These are phyloP conservation scores for Monosporascus ibericus DNA, from an alignment of 2,329 filamentous ascomycete genomes.

Conservation along the genomic window DNA sequence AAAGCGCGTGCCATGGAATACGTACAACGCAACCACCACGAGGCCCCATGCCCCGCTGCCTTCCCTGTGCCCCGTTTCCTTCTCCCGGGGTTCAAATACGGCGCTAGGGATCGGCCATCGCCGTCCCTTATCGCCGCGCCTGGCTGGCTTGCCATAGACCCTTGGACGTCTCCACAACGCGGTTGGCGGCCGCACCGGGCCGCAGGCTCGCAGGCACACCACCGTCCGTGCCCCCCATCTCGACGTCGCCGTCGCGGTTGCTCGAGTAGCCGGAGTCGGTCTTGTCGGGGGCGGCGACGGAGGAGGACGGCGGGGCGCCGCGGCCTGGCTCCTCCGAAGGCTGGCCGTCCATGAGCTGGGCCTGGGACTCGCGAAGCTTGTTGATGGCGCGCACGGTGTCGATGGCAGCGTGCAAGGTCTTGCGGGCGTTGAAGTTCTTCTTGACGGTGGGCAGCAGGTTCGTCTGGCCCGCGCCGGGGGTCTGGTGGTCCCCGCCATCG, in stretches of 20 bases:
- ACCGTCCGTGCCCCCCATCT: slow-evolving; percentile 38
- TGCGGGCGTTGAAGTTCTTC: slow-evolving; percentile 68
- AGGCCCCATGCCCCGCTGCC: too few species aligned
- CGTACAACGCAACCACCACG: too few species aligned
- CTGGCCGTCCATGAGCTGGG: slow-evolving; percentile 55
- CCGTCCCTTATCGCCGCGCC: slow-evolving; percentile 16
- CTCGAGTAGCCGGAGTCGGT: slow-evolving; percentile 45
- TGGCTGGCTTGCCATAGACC: slow-evolving; percentile 50
- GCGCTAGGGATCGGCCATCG: too few species aligned
- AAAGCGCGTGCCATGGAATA: too few species aligned
- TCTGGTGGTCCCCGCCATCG: slow-evolving; percentile 41
- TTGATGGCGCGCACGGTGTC: slow-evolving; percentile 67
- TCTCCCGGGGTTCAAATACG: too few species aligned
- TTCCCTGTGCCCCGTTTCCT: too few species aligned
- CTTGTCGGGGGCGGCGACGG: slow-evolving; percentile 32
- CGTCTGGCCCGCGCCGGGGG: slow-evolving; percentile 45
- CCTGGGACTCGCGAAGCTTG: slow-evolving; percentile 59
- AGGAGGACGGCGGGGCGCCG: slow-evolving; percentile 25
- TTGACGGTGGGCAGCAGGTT: slow-evolving; percentile 64
- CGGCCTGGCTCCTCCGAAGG: slow-evolving; percentile 43
- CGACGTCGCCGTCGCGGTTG: slow-evolving; percentile 35
- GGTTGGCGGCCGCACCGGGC: slow-evolving; percentile 49
- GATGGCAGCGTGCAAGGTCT: slow-evolving; percentile 64
- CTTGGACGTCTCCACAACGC: slow-evolving; percentile 57
- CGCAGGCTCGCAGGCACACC: slow-evolving; percentile 45